Evolutionary conservation across 495 filamentous ascomycete genomes (phyloP), one percentile per base, ranked within the genome.

Genomic region (Friedmanniomyces simplex): DNA sequence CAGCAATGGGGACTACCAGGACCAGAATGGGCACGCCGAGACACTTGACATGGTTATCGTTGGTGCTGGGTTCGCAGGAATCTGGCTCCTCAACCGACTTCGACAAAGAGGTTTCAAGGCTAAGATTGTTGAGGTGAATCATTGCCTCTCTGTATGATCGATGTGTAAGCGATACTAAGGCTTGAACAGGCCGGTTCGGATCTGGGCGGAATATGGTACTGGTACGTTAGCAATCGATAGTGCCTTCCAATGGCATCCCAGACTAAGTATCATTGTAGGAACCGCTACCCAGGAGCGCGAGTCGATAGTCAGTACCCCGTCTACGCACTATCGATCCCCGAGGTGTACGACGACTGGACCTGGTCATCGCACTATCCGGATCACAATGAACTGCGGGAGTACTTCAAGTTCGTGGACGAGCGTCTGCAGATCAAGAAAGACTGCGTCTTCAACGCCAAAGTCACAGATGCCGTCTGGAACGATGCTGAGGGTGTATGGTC

Each of bases 121-220:
- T 30, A 72, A 72, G 49, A 69, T 76, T 7, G 61, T 78, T 30
- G 79, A 49, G 25, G 46, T 49, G 20, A 28, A 28, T 24, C 6
- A 3, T 49, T 49, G 7, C 46, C 4, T 26, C 13, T 28, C 7
- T 6, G 43, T 21, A 24, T 24, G 46, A 3, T 22, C 46, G 20
- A 24, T 24, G 12, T 16, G 20, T 8, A 5, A 14, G 20, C 25
- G 20, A 4, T 49, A 21, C 11, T 28, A 7, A 49, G 1, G 4
- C 12, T 12, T 24, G 46, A n/a, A 22, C 18, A 81, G 52, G 69
- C 70, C 8, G 78, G 71, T 7, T 64, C 69, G 32, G 72, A 70
- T 37, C 68, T 78, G 2, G 79, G 79, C 2, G 79, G 79, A 1
- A 75, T 74, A 50, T 80, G 75, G 79, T 74, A 69, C 41, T 72